Evolutionary conservation across 2,329 filamentous ascomycete species (phyloP), one percentile per base, ranked within the genome.

Genomic region (Didymella pinodella): DNA sequence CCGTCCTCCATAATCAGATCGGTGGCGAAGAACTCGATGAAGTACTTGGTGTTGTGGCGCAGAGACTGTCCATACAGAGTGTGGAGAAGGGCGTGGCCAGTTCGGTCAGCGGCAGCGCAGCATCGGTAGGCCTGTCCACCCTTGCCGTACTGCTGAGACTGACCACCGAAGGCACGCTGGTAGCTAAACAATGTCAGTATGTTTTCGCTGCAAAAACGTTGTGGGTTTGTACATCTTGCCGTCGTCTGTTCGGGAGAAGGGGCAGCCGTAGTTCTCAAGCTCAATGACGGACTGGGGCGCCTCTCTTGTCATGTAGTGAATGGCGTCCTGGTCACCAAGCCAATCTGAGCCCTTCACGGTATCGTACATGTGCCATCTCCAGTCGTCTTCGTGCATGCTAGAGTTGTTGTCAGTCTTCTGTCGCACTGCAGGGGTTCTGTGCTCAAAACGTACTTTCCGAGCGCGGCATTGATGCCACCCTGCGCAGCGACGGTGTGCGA

Each of bases 341-440:
- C 93, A 97, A 84, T 97, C 93, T 67, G 92, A 96, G 67, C 93
- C 93, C 85, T 97, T 97, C 77, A 97, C 93, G 43, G 93, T 97
- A 80, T 97, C 93, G 84, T 97, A 97, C 93, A 97, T 97, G 83
- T 97, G 93, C 93, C 93, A 97, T 84, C 93, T 89, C 93, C 93
- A 97, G 83, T 97, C 93, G 75, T 97, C 93, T 84, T 94, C 88
- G 85, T 97, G 93, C 93, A 97, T 97, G 83, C 77, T 80, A 57
- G 16, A 64, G 18, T 32, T 34, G 26, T 44, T 29, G 63, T 73
- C 73, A 79, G 63, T 54, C 25, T 54, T 53, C 7, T 45, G 26
- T 8, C 51, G 43, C 38, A 48, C 28, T 11, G 7, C 7, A 8
- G 26, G 36, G 3, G n/a, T 28, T 8, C 16, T 5, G 6, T 44